Evolutionary conservation across 495 filamentous ascomycete species (phyloP).

Genomic region (Cercophora newfieldiana): DNA sequence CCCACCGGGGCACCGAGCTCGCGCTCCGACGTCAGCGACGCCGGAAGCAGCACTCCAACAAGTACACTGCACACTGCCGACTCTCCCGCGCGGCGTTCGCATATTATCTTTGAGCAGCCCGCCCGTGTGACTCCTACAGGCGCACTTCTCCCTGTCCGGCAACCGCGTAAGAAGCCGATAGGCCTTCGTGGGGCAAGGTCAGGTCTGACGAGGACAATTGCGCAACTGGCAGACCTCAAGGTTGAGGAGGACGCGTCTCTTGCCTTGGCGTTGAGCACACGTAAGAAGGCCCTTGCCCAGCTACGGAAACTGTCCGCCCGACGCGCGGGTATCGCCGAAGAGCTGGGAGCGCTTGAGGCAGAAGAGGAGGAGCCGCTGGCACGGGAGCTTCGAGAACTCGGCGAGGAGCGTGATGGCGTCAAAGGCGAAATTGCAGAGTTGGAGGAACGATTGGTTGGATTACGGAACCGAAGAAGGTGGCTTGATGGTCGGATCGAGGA

Average conservation of each 20-base stretch:
- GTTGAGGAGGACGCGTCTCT: slow-evolving; percentile 68
- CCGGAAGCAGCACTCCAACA: slow-evolving; percentile 43
- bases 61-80: slow-evolving; percentile 17
- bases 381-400: slow-evolving; percentile 56
- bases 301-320: slow-evolving; percentile 62
- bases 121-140: slow-evolving; percentile 30
- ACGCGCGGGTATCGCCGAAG: slow-evolving; percentile 43
- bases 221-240: slow-evolving; percentile 69
- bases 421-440: slow-evolving; percentile 60
- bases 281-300: slow-evolving; percentile 58
- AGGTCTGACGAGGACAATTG: slow-evolving; percentile 70
- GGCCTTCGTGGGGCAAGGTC: slow-evolving; percentile 67
- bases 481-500: slow-evolving; percentile 62
- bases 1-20: slow-evolving; percentile 16
- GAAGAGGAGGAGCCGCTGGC: slow-evolving; percentile 50
- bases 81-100: slow-evolving; percentile 18
- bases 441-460: slow-evolving; percentile 61
- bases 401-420: slow-evolving; percentile 53
- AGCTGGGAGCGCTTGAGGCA: slow-evolving; percentile 41
- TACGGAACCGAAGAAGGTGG: slow-evolving; percentile 64
- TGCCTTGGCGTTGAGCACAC: slow-evolving; percentile 53
- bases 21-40: slow-evolving; percentile 26
- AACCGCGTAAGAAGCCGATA: slow-evolving; percentile 57
- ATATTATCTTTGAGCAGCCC: slow-evolving; percentile 29
- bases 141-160: slow-evolving; percentile 61